Conservation (phyloP, 2,329 filamentous ascomycete genomes). For the Epichloe amarillans region DNA sequence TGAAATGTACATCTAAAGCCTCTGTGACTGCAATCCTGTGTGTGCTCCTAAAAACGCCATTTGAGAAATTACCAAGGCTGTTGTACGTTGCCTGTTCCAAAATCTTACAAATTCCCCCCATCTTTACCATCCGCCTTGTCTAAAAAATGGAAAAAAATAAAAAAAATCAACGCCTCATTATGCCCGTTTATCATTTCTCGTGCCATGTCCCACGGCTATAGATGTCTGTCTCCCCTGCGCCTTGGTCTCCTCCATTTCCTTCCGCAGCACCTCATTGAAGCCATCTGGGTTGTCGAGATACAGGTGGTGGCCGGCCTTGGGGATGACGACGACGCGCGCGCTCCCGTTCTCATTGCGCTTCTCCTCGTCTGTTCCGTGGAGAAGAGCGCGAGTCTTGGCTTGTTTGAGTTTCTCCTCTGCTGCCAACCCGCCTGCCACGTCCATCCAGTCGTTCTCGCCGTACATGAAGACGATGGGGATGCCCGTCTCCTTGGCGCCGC, state of each 20-base stretch:
- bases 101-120: too few relatives aligned
- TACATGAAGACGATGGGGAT: conserved; percentile 89
- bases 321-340: conserved; percentile 69
- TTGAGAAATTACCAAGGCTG: too few relatives aligned
- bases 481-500: conserved; percentile 40
- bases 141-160: too few relatives aligned
- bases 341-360: conserved; percentile 60
- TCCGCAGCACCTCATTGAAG: conserved; percentile 39
- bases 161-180: too few relatives aligned
- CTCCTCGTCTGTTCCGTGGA: conserved; percentile 53
- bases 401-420: conserved; percentile 67
- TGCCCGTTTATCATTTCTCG: too few relatives aligned
- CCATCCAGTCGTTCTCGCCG: conserved; percentile 98
- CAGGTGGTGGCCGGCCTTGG: conserved; percentile 44
- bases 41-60: too few relatives aligned
- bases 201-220: too few relatives aligned
- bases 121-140: too few relatives aligned
- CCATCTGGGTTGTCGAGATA: conserved; percentile 46
- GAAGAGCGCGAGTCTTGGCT: conserved; percentile 46
- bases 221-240: conserved; percentile 10
- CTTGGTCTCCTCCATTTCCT: conserved; percentile 40
- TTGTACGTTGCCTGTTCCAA: too few relatives aligned
- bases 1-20: too few relatives aligned
- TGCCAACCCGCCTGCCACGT: conserved; percentile 71
- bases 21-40: too few relatives aligned